phyloP scores from a whole-genome alignment of 2,329 filamentous ascomycete species.

The Apiospora hydei region DNA sequence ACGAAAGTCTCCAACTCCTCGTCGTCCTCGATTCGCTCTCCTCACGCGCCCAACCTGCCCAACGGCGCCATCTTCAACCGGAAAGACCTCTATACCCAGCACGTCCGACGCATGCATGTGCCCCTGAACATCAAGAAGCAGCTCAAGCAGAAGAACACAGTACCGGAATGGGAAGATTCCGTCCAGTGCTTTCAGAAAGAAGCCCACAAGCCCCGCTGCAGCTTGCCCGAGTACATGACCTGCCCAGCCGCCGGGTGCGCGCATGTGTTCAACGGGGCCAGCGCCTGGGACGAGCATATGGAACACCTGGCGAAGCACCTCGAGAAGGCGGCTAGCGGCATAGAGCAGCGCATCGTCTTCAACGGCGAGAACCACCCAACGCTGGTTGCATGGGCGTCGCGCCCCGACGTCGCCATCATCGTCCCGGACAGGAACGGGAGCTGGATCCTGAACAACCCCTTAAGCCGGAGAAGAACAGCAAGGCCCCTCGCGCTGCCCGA shows the following conservation, averaged over 20 bases:
- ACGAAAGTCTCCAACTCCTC: conserved; percentile 42
- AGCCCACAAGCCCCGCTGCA: conserved; percentile 68
- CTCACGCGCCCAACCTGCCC: conserved; percentile 42
- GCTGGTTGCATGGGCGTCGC: conserved; percentile 40
- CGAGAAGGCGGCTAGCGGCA: conserved; percentile 57
- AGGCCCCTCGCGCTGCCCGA: conserved; percentile 17
- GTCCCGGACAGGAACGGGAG: conserved; percentile 33
- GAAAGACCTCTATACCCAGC: conserved; percentile 90
- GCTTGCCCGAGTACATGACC: conserved; percentile 63
- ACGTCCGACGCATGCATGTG: conserved; percentile 85
- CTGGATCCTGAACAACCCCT: conserved; percentile 41
- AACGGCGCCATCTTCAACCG: conserved; percentile 81
- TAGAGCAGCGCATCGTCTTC: conserved; percentile 38
- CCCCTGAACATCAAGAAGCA: conserved; percentile 52
- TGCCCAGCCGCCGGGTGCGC: conserved; percentile 71
- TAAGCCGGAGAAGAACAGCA: conserved; percentile 30
- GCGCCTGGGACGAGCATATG: conserved; percentile 82
- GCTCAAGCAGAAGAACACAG: conserved; percentile 43
- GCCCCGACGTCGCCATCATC: conserved; percentile 40
- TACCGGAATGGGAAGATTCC: conserved; percentile 56
- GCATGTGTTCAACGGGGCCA: conserved; percentile 63
- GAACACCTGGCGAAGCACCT: conserved; percentile 87
- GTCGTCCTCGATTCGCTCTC: conserved; percentile 29
- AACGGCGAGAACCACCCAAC: conserved; percentile 38
- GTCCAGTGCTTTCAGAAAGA: conserved; percentile 63